Base-by-base conservation (phyloP, 768 basidiomycete genomes). In the Pulveroboletus sp. region DNA sequence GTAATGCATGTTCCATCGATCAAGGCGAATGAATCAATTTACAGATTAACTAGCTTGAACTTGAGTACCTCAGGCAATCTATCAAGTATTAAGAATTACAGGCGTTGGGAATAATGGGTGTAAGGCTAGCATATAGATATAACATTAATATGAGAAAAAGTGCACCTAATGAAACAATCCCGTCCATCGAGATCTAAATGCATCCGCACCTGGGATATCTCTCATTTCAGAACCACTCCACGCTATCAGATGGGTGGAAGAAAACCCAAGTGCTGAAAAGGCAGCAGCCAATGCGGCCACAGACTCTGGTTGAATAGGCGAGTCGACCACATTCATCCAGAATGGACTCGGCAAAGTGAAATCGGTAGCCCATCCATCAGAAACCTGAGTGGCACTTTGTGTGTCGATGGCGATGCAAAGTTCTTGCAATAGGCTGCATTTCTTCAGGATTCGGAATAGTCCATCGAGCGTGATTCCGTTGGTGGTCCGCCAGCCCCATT, bases 351-450 rank as follows among this genome's bases (percentile, higher is more conserved):
- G n/a, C 9, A 45, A n/a, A 19, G 29, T 4, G 4, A 29, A 25
- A 20, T 19, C 37, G 4, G 9, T 25, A 4, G 7, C 19, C 21
- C 13, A 27, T 19, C 25, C 19, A 19, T 14, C 4, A 0, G 39
- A n/a, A 6, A 49, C 8, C 8, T 12, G 16, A 3, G 5, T n/a
- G 13, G 38, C 40, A 40, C 32, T 41, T 1, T 21, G 7, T 5
- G 37, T 44, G 29, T 55, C 40, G 11, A 58, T 10, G 6, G 36
- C 47, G 4, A 58, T 5, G n/a, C 51, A 50, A 2, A 58, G 29
- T 12, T 19, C 23, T n/a, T 32, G 37, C 21, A 47, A 24, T 3
- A 2, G 7, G n/a, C 7, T 16, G 17, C 45, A 56, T n/a, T 34
- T 19, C 2, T 32, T 31, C 16, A 55, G 10, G 2, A 55, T 17